Base-by-base conservation (phyloP, 1,139 yeast species). In the Tardiomyces depauwii region DNA sequence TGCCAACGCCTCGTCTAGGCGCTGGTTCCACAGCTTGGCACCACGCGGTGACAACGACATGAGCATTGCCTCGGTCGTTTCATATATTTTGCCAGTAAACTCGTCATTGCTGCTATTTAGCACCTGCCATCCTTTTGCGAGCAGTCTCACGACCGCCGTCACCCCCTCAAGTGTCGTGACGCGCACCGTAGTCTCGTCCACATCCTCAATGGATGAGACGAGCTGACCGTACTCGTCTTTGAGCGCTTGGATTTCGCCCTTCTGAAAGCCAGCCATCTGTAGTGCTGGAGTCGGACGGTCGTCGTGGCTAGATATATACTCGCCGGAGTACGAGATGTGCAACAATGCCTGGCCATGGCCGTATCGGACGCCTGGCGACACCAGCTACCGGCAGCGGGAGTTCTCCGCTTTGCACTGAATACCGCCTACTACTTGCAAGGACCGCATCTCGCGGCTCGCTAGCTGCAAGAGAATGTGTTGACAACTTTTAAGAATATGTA, bases 21-120 rank as follows among this genome's bases (percentile, higher is more conserved):
- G 53, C 12, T 53, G 41, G 42, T 67, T 65, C 62, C 75, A 76
- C 13, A 45, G 44, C 2, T 45, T 18, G 4, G 55, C 50, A 51
- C 75, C 76, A 14, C 46, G 44, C 1, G 61, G 59, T 2, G 78
- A 72, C 11, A 56, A 47, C 0, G 48, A 47, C 71, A 71, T 71
- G 62, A 74, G 63, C 42, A 73, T 55, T 14, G 70, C 65, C 53
- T 76, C 80, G 45, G 72, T 65, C 0, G 77, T 71, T 49, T 76
- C 78, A 52, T 55, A 73, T 5, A 12, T 36, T 3, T 13, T 16
- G 13, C 39, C 39, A 5, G 5, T 30, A 11, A 30, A 30, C 5
- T 14, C 10, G 16, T 30, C 36, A 9, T 50, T 49, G 21, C 43
- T 45, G 49, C 18, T 50, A 45, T 21, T 28, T 39, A 3, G 39